Conservation (phyloP, 176 grass and related monocot genomes). For the Dendrocalamus sinicus region DNA sequence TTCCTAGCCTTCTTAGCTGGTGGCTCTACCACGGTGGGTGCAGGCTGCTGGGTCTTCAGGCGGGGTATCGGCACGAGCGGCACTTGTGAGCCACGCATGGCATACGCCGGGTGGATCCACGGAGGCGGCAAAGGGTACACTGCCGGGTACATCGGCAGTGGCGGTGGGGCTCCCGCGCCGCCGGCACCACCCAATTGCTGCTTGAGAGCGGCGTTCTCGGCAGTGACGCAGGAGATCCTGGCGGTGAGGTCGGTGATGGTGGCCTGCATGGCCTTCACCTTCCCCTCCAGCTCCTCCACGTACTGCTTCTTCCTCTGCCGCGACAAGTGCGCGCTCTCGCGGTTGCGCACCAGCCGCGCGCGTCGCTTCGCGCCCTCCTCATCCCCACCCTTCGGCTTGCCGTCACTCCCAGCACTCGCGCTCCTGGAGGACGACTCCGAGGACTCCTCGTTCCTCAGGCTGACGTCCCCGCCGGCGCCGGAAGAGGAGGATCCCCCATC, state of each 20-base stretch:
- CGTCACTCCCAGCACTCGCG: slow-evolving; percentile 22
- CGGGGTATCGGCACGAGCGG: slow-evolving; percentile 68
- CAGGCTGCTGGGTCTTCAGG: slow-evolving; percentile 46
- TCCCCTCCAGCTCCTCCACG: slow-evolving; percentile 66
- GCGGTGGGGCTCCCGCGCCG: background rate
- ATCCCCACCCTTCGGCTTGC: background rate
- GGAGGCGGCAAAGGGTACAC: slow-evolving; percentile 51
- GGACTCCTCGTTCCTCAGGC: slow-evolving; percentile 43
- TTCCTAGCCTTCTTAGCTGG: slow-evolving; percentile 65
- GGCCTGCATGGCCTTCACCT: slow-evolving; percentile 72
- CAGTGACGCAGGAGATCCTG: slow-evolving; percentile 61
- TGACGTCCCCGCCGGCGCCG: slow-evolving; percentile 9
- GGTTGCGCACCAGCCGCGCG: slow-evolving; percentile 64
- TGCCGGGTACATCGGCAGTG: slow-evolving; percentile 50
- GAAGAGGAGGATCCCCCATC: slow-evolving; percentile 16
- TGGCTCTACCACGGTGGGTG: slow-evolving; percentile 26
- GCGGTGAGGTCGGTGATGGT: slow-evolving; percentile 66
- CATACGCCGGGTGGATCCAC: slow-evolving; percentile 56
- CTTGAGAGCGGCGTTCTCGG: slow-evolving; percentile 66
- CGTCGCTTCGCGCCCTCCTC: slow-evolving; percentile 56
- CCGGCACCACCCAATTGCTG: slow-evolving; percentile 48
- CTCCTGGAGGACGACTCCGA: slow-evolving; percentile 61
- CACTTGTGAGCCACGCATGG: slow-evolving; percentile 56
- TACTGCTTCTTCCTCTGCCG: slow-evolving; percentile 80
- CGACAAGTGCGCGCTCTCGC: slow-evolving; percentile 76